A percentile compares a stretch with the other conserved stretches of the same genome.
Evolutionary conservation across 139 green algal genomes (phyloP).

Genomic region (Coelastrella sp.): DNA sequence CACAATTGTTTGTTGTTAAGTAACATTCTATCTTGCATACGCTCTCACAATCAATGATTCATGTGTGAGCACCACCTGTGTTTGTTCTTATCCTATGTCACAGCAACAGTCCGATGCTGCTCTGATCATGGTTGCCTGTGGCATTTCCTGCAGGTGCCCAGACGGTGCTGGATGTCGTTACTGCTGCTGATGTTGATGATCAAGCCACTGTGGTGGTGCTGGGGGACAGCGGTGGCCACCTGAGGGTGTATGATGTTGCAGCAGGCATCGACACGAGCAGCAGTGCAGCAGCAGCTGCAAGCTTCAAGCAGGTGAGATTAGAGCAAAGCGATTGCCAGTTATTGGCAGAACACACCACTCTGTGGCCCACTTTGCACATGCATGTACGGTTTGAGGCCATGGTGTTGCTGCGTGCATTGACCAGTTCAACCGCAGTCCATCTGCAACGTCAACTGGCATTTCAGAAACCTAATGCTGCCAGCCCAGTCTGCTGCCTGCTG

Average conservation of each 20-base stretch:
- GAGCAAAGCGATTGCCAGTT: no score
- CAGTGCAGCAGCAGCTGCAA: conserved; percentile 48
- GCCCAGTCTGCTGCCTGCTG: no score
- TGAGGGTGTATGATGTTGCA: conserved; percentile 74
- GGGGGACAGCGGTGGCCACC: conserved; percentile 76
- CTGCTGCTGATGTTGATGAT: conserved; percentile 28
- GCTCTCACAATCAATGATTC: no score
- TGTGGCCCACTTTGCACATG: no score
- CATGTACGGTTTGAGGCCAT: background rate
- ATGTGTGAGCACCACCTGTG: no score
- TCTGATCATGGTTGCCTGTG: background rate
- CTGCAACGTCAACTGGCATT: no score
- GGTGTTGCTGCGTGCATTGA: background rate
- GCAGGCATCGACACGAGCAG: conserved; percentile 56
- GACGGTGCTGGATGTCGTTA: conserved; percentile 63
- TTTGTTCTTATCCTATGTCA: background rate
- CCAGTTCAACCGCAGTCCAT: no score
- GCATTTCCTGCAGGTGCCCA: conserved; percentile 42
- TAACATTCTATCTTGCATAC: background rate
- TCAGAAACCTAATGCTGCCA: no score
- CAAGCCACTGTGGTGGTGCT: conserved; percentile 59
- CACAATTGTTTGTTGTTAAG: no score
- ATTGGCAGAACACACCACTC: no score
- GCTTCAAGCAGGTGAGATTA: conserved; percentile 69
- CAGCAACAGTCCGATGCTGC: background rate